Base-by-base conservation (phyloP, 345 rosid species). In the Iberis pinnata region DNA sequence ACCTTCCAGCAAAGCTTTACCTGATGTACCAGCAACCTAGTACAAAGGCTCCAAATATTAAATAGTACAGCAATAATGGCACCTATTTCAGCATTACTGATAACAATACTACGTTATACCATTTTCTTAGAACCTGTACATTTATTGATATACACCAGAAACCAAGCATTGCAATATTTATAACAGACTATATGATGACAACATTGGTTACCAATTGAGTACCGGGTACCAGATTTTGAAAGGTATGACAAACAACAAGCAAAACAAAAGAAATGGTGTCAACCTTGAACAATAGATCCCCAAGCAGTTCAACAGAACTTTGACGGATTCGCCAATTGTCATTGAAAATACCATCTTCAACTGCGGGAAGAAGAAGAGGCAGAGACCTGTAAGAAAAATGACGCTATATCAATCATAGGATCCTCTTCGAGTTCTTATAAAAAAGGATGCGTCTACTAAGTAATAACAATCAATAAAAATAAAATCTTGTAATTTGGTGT, bases 21-120 rank as follows among this genome's bases (percentile, higher is more conserved):
- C 98, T 27, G 98, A 85, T 60, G 98, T 88, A 58, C 98, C 98
- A 75, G 96, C 98, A 78, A 92, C 96, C 98, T 92, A 67, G 45
- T 22, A 64, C 18, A 20, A 56, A 42, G 57, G 26, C 41, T 17
- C 50, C 36, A 59, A 32, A 53, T 15, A 55, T 29, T 38, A 29
- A 37, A 66, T 8, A 33, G 36, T 20, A 53, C 16, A 43, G 56
- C 33, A 39, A 45, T 24, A 9, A 31, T 31, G 43, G 15, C 6
- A 49, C 17, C 32, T 15, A 33, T 49, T 22, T 48, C 25, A 42
- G 17, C 17, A 44, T 12, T 35, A 4, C 46, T 44, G 5, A 53
- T 25, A 14, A 1, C 7, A 14, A 9, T 11, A n/a, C 32, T 25
- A 63, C 41, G 24, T 19, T 12, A 33, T 56, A 40, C 35, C 29